A percentile compares a stretch with the other conserved stretches of the same genome.
Conservation (phyloP, 345 rosid species). For the Turritis glabra region DNA sequence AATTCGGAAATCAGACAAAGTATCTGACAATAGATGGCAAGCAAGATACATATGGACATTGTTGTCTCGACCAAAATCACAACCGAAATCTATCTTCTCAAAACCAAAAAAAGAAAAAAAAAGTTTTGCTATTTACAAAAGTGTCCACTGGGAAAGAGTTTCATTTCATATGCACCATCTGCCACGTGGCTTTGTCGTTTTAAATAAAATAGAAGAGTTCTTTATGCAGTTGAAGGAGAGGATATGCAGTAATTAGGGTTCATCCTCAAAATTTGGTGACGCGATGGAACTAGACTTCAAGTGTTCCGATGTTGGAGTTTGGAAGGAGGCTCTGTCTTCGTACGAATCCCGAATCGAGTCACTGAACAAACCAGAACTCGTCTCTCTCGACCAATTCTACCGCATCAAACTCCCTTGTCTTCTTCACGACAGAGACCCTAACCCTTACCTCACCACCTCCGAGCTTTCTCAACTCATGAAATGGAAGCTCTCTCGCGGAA, state of each 20-base stretch:
- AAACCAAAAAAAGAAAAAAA: too few relatives aligned
- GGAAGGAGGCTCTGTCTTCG: slow-evolving; percentile 62
- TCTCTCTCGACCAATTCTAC: slow-evolving; percentile 76
- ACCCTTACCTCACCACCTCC: slow-evolving; percentile 64
- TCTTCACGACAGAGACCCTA: slow-evolving; percentile 70
- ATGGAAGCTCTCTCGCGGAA: slow-evolving; percentile 96
- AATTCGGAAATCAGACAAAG: not conserved
- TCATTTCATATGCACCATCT: not conserved
- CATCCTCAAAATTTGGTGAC: not conserved
- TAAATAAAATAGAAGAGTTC: not conserved
- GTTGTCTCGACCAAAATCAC: not conserved
- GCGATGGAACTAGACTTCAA: slow-evolving; percentile 47
- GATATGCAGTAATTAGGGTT: not conserved
- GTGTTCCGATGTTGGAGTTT: slow-evolving; percentile 50
- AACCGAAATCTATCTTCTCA: not conserved
- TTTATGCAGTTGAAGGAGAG: not conserved
- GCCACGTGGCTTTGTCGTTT: slow-evolving; percentile 1
- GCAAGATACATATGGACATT: not conserved
- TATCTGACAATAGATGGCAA: not conserved
- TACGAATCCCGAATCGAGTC: slow-evolving; percentile 58
- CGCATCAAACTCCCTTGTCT: slow-evolving; percentile 61
- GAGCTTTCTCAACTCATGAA: slow-evolving; percentile 87
- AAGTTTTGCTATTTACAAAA: not conserved
- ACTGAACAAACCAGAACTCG: slow-evolving; percentile 67
- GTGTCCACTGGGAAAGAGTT: too few relatives aligned